Evolutionary conservation across 805 yeast genomes (phyloP).

Genomic region (Candida loeiensis): DNA sequence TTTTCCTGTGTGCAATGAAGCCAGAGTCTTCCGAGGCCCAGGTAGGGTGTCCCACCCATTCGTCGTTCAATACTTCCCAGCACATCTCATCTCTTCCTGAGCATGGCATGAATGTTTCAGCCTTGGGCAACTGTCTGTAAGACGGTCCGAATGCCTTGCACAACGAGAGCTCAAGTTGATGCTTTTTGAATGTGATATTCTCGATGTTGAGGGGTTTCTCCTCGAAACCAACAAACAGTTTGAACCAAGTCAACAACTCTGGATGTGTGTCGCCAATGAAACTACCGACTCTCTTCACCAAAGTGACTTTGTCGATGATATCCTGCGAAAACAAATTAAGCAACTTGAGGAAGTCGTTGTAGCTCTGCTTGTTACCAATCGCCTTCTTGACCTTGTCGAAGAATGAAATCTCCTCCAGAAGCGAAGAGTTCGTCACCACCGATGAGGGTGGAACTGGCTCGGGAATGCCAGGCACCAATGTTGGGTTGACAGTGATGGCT

Average conservation of each 20-base stretch:
- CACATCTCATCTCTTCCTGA: constrained; percentile 99
- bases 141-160: constrained; percentile 97
- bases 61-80: constrained; percentile 97
- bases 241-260: constrained; percentile 88
- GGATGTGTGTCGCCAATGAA: constrained; percentile 74
- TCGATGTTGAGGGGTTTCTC: constrained; percentile 85
- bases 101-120: constrained; percentile 95
- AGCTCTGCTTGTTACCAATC: constrained; percentile 83
- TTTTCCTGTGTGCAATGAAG: constrained; percentile 96
- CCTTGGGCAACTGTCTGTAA: constrained; percentile 85
- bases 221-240: constrained; percentile 82
- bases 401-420: constrained; percentile 82
- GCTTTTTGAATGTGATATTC: constrained; percentile 83
- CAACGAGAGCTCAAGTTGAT: constrained; percentile 80
- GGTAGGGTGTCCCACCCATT: constrained; percentile 99
- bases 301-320: constrained; percentile 74
- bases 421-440: constrained; percentile 49
- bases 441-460: constrained; percentile 63
- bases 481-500: constrained; percentile 37
- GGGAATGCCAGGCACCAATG: constrained; percentile 79
- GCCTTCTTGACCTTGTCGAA: constrained; percentile 89
- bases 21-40: constrained; percentile 99
- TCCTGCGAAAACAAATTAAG: constrained; percentile 87
- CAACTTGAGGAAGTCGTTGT: constrained; percentile 87
- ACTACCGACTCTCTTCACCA: constrained; percentile 79